phyloP scores from a whole-genome alignment of 768 basidiomycete genomes.

The Mycena polygramma region DNA sequence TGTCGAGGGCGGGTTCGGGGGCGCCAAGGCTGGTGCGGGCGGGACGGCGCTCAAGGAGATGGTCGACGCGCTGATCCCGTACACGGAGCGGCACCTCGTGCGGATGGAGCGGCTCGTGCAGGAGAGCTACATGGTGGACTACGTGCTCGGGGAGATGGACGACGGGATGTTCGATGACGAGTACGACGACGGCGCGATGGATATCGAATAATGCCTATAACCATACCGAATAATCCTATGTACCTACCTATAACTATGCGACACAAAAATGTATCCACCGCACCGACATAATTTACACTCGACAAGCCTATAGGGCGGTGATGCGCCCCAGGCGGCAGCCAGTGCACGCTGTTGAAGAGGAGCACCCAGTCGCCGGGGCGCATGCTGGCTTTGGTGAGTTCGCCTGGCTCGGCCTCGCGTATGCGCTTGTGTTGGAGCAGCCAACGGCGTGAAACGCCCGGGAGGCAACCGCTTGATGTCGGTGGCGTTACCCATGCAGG shows the following conservation, averaged over 20 bases:
- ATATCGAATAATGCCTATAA: slow-evolving; percentile 37
- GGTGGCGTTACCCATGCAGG: slow-evolving; percentile 78
- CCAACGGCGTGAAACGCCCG: slow-evolving; percentile 78
- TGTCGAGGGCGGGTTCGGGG: slow-evolving; percentile 35
- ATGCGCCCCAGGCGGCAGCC: slow-evolving; percentile 75
- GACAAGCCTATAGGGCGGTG: slow-evolving; percentile 24
- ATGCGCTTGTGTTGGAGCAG: slow-evolving; percentile 72
- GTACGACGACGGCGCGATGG: slow-evolving; percentile 60
- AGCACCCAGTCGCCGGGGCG: slow-evolving; percentile 73
- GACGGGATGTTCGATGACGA: slow-evolving; percentile 74
- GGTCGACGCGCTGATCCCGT: slow-evolving; percentile 89
- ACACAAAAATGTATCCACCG: slow-evolving; percentile 25
- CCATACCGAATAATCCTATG: too few species aligned
- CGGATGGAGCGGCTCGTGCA: slow-evolving; percentile 90
- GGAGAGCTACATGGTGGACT: slow-evolving; percentile 97
- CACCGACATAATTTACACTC: neutral
- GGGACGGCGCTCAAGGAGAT: slow-evolving; percentile 73
- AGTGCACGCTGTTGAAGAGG: slow-evolving; percentile 78
- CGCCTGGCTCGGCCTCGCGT: slow-evolving; percentile 59
- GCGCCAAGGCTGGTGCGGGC: slow-evolving; percentile 37
- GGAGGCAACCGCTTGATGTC: slow-evolving; percentile 73
- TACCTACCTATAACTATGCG: slow-evolving; percentile 15
- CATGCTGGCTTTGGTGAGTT: slow-evolving; percentile 59
- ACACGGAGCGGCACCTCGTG: slow-evolving; percentile 92
- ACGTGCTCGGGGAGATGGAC: slow-evolving; percentile 89